A percentile compares a stretch with the other conserved stretches of the same genome.
Conservation (phyloP, 345 rosid species). For the Capsella bursapastoris region DNA sequence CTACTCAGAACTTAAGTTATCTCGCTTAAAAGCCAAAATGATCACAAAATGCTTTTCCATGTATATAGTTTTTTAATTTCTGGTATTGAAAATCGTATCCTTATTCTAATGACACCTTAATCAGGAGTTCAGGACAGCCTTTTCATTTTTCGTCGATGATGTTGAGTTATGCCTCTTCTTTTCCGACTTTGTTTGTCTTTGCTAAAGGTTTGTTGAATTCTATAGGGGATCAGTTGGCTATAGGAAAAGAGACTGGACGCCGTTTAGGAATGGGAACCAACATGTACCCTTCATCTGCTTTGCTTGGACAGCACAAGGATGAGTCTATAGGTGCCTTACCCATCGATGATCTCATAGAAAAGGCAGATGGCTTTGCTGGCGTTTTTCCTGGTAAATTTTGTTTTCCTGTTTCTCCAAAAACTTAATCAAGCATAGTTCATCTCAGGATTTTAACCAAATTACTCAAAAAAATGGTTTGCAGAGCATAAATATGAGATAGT, state of each 20-base stretch:
- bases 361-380: conserved; percentile 99
- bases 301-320: conserved; percentile 93
- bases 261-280: conserved; percentile 99
- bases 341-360: conserved; percentile 94
- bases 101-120: background rate
- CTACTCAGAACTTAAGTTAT: conserved; percentile 24
- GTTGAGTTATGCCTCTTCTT: conserved; percentile 15
- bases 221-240: conserved; percentile 96
- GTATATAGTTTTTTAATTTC: no score
- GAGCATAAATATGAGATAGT: conserved; percentile 99
- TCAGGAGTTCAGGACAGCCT: background rate
- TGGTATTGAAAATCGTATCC: background rate
- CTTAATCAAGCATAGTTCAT: background rate
- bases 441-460: background rate
- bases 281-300: conserved; percentile 97
- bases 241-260: conserved; percentile 97
- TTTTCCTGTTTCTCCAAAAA: background rate
- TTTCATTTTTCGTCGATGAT: conserved; percentile 14
- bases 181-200: background rate
- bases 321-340: conserved; percentile 92
- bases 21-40: background rate
- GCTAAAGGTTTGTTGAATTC: conserved; percentile 34
- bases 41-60: background rate
- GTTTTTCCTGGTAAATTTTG: conserved; percentile 87
- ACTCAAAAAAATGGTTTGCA: conserved; percentile 43